Evolutionary conservation across 75 land plant genomes (phyloP).

Genomic region (Gnetum montanum): DNA sequence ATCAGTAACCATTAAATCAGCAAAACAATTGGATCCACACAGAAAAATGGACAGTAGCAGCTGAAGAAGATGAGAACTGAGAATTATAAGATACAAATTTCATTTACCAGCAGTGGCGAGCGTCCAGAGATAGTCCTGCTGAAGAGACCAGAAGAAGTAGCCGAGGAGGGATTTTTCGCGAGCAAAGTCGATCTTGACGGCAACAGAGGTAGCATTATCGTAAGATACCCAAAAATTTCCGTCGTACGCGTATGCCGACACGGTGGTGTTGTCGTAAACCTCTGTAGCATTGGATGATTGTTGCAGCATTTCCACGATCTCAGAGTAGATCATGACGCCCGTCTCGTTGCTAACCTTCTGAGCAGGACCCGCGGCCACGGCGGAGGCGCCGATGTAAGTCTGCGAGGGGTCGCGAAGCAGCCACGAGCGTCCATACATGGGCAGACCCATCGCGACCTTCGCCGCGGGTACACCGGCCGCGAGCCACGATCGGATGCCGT

Average conservation of each 20-base stretch:
- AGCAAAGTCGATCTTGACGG: background rate
- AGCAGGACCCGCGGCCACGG: constrained; percentile 15
- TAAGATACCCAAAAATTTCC: constrained; percentile 1
- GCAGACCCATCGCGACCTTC: constrained; percentile 54
- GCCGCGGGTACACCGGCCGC: constrained; percentile 26
- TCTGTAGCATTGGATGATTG: background rate
- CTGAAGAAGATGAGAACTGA: too few species aligned
- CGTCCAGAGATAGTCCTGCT: constrained; percentile 1
- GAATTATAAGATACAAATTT: too few species aligned
- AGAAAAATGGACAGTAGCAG: too few species aligned
- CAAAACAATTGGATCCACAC: too few species aligned
- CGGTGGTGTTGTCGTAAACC: background rate
- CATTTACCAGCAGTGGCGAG: background rate
- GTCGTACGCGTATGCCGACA: background rate
- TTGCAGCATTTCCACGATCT: constrained; percentile 13
- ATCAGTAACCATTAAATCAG: too few species aligned
- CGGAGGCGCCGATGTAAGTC: constrained; percentile 43
- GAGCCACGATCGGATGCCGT: constrained; percentile 54
- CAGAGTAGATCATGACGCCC: constrained; percentile 12
- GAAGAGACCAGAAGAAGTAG: background rate
- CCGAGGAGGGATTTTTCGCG: background rate
- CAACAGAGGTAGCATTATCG: background rate
- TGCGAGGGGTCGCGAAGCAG: constrained; percentile 17
- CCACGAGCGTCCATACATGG: constrained; percentile 61
- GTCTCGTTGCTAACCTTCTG: background rate